Evolutionary conservation across 1,284 basidiomycete species (phyloP), one percentile per base, ranked within the genome.

Genomic region (Entoloma clypeatum): DNA sequence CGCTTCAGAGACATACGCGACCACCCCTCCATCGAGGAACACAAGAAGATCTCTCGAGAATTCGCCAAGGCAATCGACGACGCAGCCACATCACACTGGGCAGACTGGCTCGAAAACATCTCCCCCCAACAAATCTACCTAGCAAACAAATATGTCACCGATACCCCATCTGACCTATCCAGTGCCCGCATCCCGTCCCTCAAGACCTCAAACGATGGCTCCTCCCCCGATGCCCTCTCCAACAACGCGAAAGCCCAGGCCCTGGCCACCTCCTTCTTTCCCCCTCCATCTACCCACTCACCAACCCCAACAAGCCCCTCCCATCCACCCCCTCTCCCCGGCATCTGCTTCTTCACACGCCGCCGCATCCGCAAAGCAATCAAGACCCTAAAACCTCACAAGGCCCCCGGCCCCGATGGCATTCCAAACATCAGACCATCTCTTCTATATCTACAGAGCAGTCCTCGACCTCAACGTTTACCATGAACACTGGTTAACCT

Each of bases 331-430:
- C 34, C 34, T 1, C 1, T 36, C 10, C 2, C 34, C 16, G 19
- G 23, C 5, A 8, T 36, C n/a, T 13, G 19, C 21, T 36, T 19
- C 21, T 36, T 36, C 13, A 25, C 35, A 5, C 35, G 11, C 7
- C n/a, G 5, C 5, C 2, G 16, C 5, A 43, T 47, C 4, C 14
- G 4, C 5, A 9, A 9, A 7, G 30, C 18, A 0, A 33, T 47
- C 7, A 1, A 13, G 10, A 31, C 55, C 0, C 56, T 67, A 1
- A 31, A 47, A 7, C 57, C 55, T 0, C 49, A 54, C 47, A 67
- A 67, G 34, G 63, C 63, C 5, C 51, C 51, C 3, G 58, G 62
- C 1, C 51, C 48, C 1, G 61, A 62, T 19, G 52, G 52, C 2
- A 60, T 67, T 7, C 58, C 62, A 0, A 65, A 67, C 23, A 41